Conservation (phyloP, 495 filamentous ascomycete species). For the Aspergillus carlsbadensis region DNA sequence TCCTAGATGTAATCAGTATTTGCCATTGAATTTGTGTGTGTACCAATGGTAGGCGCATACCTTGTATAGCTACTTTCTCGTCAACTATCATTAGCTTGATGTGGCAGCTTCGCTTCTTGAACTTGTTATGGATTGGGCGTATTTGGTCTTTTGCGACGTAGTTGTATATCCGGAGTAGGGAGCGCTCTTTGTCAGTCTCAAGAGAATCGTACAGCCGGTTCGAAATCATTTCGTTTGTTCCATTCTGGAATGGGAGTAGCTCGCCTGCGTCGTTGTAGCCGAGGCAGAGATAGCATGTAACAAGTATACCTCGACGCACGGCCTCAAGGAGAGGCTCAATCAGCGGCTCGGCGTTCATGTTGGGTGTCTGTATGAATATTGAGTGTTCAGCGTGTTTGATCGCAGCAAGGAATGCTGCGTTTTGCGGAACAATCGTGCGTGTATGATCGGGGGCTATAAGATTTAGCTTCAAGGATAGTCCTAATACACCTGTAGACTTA, state of each 20-base stretch:
- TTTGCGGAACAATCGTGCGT: slow-evolving; percentile 64
- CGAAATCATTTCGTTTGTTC: slow-evolving; percentile 70
- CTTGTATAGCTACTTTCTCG: slow-evolving; percentile 61
- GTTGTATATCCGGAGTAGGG: slow-evolving; percentile 56
- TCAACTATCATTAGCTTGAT: slow-evolving; percentile 77
- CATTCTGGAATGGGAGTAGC: slow-evolving; percentile 70
- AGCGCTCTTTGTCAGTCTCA: slow-evolving; percentile 37
- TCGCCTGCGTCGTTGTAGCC: slow-evolving; percentile 80
- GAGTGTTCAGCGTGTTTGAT: slow-evolving; percentile 58
- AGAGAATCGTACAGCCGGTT: slow-evolving; percentile 56
- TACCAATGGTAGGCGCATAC: slow-evolving; percentile 15
- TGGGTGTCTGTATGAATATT: slow-evolving; percentile 74
- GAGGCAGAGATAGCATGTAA: slow-evolving; percentile 69
- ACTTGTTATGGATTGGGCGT: slow-evolving; percentile 57
- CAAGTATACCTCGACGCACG: slow-evolving; percentile 61
- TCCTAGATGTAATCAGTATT: slow-evolving; percentile 31
- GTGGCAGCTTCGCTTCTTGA: slow-evolving; percentile 66
- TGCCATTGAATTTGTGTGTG: background rate
- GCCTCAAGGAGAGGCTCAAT: slow-evolving; percentile 61
- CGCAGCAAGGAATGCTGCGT: slow-evolving; percentile 66
- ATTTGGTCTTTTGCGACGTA: slow-evolving; percentile 75
- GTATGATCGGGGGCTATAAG: slow-evolving; percentile 51
- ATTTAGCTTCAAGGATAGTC: background rate
- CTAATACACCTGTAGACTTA: slow-evolving; percentile 15
- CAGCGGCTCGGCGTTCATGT: slow-evolving; percentile 70